Evolutionary conservation across 1,284 basidiomycete genomes (phyloP).

Genomic region (Fomitopsis palustris): DNA sequence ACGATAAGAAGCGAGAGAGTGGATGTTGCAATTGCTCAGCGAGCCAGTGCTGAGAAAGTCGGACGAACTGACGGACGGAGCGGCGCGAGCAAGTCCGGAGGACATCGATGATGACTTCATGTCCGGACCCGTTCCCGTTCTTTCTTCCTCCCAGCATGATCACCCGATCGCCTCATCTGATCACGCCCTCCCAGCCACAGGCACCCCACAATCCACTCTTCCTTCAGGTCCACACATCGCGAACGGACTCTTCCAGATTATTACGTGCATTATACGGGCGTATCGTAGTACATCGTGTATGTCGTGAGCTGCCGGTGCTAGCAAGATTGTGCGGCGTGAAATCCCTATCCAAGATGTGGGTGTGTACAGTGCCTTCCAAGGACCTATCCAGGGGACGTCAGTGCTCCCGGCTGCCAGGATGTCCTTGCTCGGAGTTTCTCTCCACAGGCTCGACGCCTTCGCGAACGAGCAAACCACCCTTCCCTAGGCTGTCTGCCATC

Average conservation of each 20-base stretch:
- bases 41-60: not conserved
- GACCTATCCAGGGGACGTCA: not conserved
- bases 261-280: not conserved
- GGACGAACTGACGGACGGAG: not conserved
- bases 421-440: not conserved
- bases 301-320: not conserved
- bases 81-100: not conserved
- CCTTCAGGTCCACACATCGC: not conserved
- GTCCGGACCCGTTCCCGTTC: not conserved
- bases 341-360: not conserved
- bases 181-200: not conserved
- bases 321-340: not conserved
- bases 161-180: constrained; percentile 8
- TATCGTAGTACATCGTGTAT: not conserved
- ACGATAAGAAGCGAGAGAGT: not conserved
- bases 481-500: constrained; percentile 30
- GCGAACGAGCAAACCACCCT: constrained; percentile 12
- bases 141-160: not conserved
- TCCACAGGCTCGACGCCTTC: not conserved
- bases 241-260: not conserved
- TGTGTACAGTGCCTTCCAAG: not conserved
- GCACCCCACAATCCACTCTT: not conserved
- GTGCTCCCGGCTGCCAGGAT: not conserved
- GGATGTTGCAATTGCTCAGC: not conserved
- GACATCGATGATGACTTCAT: constrained; percentile 11